These are phyloP conservation scores for Cyberlindnera mycetangii DNA, from an alignment of 805 yeast genomes.

Conservation along the genomic window DNA sequence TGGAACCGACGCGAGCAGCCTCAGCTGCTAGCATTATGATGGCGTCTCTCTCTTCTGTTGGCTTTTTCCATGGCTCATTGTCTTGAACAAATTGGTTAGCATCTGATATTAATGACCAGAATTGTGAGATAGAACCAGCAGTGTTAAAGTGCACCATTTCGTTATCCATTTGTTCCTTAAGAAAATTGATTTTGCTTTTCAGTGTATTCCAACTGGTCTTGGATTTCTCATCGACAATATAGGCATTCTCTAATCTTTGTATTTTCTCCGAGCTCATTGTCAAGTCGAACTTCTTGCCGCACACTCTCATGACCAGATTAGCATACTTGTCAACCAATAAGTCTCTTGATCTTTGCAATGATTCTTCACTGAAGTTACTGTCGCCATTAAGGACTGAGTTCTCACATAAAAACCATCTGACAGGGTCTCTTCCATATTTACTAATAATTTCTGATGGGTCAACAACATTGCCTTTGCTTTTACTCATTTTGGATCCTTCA, in stretches of 20 bases:
- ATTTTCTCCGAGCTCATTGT: constrained; percentile 36
- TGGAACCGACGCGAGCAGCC: constrained; percentile 60
- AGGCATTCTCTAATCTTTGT: constrained; percentile 1
- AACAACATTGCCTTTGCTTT: constrained; percentile 88
- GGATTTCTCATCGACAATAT: constrained; percentile 11
- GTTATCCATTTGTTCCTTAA: constrained; percentile 39
- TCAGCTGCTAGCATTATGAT: constrained; percentile 69
- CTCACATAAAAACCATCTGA: constrained; percentile 73
- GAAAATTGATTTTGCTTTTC: constrained; percentile 30
- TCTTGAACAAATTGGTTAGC: constrained; percentile 69
- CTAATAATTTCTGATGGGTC: constrained; percentile 73
- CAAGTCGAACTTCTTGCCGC: constrained; percentile 67
- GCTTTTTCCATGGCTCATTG: constrained; percentile 69
- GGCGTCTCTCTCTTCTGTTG: constrained; percentile 41
- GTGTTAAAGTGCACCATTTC: constrained; percentile 48
- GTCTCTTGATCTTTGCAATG: constrained; percentile 50
- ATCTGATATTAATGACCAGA: constrained; percentile 57
- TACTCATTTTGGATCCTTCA: constrained; percentile 91
- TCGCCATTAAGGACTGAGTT: constrained; percentile 75
- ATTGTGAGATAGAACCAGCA: constrained; percentile 49
- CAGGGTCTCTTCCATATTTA: constrained; percentile 65
- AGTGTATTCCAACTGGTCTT: constrained; percentile 25
- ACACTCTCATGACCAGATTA: constrained; percentile 69
- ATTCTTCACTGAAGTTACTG: constrained; percentile 69
- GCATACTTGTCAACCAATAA: constrained; percentile 80